Conservation (phyloP, 179 eudicot species). For the Gypsophila paniculata region DNA sequence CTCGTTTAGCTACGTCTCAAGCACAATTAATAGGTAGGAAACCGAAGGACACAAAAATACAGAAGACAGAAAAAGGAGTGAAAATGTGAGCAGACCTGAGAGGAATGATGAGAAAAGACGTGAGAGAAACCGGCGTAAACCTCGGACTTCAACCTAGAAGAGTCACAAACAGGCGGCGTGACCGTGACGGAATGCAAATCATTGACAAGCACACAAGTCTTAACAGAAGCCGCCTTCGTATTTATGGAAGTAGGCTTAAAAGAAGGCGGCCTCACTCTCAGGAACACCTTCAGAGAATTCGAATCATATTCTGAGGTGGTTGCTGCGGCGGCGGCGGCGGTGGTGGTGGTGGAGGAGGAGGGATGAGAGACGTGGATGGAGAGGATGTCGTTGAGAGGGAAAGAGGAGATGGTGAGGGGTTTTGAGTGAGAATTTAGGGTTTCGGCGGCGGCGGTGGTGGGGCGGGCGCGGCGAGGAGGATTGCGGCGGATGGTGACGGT, state of each 20-base stretch:
- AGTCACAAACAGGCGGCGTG: slow-evolving; percentile 42
- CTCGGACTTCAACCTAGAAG: slow-evolving; percentile 51
- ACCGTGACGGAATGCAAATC: slow-evolving; percentile 59
- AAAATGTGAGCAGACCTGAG: slow-evolving; percentile 59
- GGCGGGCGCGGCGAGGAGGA: slow-evolving; percentile 3
- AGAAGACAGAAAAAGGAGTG: not conserved
- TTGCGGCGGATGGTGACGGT: not conserved
- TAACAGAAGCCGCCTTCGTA: slow-evolving; percentile 4
- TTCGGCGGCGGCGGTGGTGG: slow-evolving; percentile 47
- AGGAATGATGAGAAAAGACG: slow-evolving; percentile 51
- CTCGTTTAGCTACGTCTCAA: too few species aligned
- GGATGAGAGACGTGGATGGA: slow-evolving; percentile 27
- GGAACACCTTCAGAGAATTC: slow-evolving; percentile 49
- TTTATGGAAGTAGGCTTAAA: slow-evolving; percentile 15
- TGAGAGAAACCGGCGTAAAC: slow-evolving; percentile 61
- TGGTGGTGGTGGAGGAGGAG: not conserved
- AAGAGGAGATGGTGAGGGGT: slow-evolving; percentile 31
- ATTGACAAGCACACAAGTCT: slow-evolving; percentile 41
- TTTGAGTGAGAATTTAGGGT: not conserved
- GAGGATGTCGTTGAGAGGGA: slow-evolving; percentile 42
- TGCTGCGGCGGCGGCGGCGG: not conserved
- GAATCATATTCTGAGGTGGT: not conserved
- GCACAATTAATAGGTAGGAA: too few species aligned
- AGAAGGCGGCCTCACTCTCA: slow-evolving; percentile 47
- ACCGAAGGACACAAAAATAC: not conserved